These are phyloP conservation scores for Neonectria magnoliae DNA, from an alignment of 2,329 filamentous ascomycete genomes.

Conservation along the genomic window DNA sequence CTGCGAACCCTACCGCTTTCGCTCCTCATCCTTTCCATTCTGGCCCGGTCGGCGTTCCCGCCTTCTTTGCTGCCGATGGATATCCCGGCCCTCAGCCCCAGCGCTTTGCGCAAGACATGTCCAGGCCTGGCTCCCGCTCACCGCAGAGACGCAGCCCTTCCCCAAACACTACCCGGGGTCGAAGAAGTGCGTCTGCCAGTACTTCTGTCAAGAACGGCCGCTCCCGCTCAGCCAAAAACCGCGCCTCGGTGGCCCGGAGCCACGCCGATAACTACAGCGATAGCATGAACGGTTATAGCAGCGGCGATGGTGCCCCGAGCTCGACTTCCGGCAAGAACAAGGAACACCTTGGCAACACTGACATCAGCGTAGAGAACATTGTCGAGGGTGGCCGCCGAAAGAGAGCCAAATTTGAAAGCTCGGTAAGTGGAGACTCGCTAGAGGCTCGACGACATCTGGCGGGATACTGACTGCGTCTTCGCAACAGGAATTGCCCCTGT, in stretches of 20 bases:
- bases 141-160: slow-evolving; percentile 84
- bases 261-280: slow-evolving; percentile 73
- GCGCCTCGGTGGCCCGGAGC: slow-evolving; percentile 56
- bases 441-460: slow-evolving; percentile 25
- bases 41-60: slow-evolving; percentile 60
- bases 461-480: slow-evolving; percentile 46
- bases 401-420: slow-evolving; percentile 94
- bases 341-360: slow-evolving; percentile 91
- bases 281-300: slow-evolving; percentile 80
- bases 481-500: slow-evolving; percentile 88
- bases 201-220: slow-evolving; percentile 72
- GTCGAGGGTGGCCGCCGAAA: slow-evolving; percentile 96
- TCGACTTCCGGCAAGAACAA: slow-evolving; percentile 79
- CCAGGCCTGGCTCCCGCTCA: slow-evolving; percentile 75
- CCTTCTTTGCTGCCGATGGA: slow-evolving; percentile 64
- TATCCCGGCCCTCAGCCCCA: slow-evolving; percentile 59
- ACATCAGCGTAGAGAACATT: slow-evolving; percentile 98
- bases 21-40: slow-evolving; percentile 64
- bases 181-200: slow-evolving; percentile 79
- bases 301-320: slow-evolving; percentile 82
- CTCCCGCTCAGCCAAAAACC: slow-evolving; percentile 76
- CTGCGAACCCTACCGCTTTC: slow-evolving; percentile 56
- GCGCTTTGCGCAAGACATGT: slow-evolving; percentile 68
- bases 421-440: slow-evolving; percentile 71
- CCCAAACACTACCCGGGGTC: slow-evolving; percentile 72